Percentiles rank a stretch among this genome's conserved stretches.
Conservation (phyloP, 331 rosid genomes). For the Quercus lobata region DNA sequence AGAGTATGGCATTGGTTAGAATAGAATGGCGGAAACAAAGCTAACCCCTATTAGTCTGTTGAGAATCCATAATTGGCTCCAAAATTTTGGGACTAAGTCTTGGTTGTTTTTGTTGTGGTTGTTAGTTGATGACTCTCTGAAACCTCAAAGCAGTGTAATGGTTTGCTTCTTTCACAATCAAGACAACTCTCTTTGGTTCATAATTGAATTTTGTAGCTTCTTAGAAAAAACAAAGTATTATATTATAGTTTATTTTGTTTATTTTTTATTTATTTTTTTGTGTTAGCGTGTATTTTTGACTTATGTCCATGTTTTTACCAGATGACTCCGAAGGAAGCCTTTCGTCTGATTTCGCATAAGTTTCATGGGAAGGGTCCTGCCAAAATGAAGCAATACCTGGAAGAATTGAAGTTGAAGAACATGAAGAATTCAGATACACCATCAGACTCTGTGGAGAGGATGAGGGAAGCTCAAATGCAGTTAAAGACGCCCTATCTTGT, state of each 20-base stretch:
- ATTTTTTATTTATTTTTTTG: background rate
- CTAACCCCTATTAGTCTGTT: too few species aligned
- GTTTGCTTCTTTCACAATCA: too few species aligned
- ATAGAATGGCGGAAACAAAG: too few species aligned
- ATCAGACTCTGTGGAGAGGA: slow-evolving; percentile 79
- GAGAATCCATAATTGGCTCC: too few species aligned
- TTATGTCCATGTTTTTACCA: slow-evolving; percentile 32
- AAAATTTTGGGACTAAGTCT: too few species aligned
- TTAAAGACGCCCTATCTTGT: slow-evolving; percentile 86
- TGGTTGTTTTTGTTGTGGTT: background rate
- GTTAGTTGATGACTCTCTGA: background rate
- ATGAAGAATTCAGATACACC: slow-evolving; percentile 95
- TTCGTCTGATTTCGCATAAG: slow-evolving; percentile 62
- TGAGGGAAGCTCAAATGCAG: slow-evolving; percentile 89
- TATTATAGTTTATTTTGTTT: background rate
- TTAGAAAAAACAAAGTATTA: too few species aligned
- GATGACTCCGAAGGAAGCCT: slow-evolving; percentile 95
- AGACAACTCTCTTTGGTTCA: background rate
- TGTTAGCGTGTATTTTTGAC: background rate
- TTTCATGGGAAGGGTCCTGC: slow-evolving; percentile 97
- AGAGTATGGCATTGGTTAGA: too few species aligned
- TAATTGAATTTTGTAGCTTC: background rate
- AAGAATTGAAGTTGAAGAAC: slow-evolving; percentile 82
- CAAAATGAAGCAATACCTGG: slow-evolving; percentile 81
- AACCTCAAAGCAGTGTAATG: background rate